Evolutionary conservation across 768 basidiomycete genomes (phyloP).

Genomic region (Rhizopogon vulgaris): DNA sequence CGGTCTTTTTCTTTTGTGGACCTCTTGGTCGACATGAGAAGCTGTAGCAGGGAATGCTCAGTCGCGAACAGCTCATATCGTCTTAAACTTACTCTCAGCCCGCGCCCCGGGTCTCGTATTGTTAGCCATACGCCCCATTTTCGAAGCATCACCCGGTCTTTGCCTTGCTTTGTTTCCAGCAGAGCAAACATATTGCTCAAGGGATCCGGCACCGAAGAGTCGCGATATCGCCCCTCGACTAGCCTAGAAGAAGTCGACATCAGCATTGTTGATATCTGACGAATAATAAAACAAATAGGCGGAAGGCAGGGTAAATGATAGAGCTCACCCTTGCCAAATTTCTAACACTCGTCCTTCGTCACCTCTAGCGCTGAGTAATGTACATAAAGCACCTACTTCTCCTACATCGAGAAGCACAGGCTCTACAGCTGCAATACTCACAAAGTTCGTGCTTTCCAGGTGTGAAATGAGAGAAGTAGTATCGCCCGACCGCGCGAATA

Average conservation of each 20-base stretch:
- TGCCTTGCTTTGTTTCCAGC: conserved; percentile 22
- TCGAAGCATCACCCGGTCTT: conserved; percentile 56
- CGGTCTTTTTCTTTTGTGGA: conserved; percentile 18
- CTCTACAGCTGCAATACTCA: not conserved
- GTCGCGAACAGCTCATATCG: not conserved
- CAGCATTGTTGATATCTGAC: not conserved
- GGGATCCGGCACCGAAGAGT: conserved; percentile 20
- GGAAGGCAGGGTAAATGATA: not conserved
- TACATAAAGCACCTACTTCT: not conserved
- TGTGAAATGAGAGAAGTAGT: conserved; percentile 12
- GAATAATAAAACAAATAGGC: not conserved
- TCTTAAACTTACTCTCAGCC: conserved; percentile 50
- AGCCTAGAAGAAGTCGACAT: conserved; percentile 9
- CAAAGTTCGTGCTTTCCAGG: not conserved
- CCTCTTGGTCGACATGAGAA: conserved; percentile 15
- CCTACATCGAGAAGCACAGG: not conserved
- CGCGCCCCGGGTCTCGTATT: conserved; percentile 59
- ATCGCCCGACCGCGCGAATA: conserved; percentile 21
- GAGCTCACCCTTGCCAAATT: conserved; percentile 19
- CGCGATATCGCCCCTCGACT: conserved; percentile 18
- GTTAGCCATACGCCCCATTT: conserved; percentile 82
- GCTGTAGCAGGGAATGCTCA: conserved; percentile 1
- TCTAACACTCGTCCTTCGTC: conserved; percentile 17
- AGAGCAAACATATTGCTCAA: conserved; percentile 22
- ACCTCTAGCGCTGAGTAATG: conserved; percentile 1